These are phyloP conservation scores for Agastache rugosa DNA, from an alignment of 257 asterid species.

Conservation along the genomic window DNA sequence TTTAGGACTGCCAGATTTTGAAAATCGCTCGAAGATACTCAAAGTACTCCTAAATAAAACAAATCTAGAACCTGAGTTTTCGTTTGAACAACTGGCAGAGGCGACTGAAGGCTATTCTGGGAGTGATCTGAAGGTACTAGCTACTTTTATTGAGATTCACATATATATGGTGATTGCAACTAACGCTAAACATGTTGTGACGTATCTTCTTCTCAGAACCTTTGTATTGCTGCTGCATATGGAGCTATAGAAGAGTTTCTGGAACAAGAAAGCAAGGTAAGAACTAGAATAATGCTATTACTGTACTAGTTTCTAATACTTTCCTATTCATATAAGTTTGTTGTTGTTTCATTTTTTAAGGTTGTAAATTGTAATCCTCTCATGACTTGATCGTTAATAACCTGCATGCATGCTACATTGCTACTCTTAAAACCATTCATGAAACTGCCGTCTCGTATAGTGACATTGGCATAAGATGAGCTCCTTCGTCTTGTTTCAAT, in stretches of 20 bases:
- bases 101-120: slow-evolving; percentile 96
- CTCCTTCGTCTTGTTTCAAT: no score
- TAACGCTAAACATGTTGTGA: neutral
- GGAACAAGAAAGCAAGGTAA: neutral
- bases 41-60: slow-evolving; percentile 72
- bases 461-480: no score
- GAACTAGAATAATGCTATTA: neutral
- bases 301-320: no score
- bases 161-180: neutral
- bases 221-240: neutral
- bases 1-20: slow-evolving; percentile 90
- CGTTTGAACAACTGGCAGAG: slow-evolving; percentile 76
- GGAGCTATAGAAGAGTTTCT: neutral
- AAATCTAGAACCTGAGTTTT: slow-evolving; percentile 71
- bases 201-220: neutral
- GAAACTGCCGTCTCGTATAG: no score
- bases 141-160: slow-evolving; percentile 22
- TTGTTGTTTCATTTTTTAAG: no score
- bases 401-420: no score
- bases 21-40: slow-evolving; percentile 78
- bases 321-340: no score
- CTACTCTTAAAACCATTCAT: no score
- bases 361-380: no score
- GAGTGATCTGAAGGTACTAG: slow-evolving; percentile 81
- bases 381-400: no score